Base-by-base conservation (phyloP, 345 rosid species). In the Erodium maritimum region DNA sequence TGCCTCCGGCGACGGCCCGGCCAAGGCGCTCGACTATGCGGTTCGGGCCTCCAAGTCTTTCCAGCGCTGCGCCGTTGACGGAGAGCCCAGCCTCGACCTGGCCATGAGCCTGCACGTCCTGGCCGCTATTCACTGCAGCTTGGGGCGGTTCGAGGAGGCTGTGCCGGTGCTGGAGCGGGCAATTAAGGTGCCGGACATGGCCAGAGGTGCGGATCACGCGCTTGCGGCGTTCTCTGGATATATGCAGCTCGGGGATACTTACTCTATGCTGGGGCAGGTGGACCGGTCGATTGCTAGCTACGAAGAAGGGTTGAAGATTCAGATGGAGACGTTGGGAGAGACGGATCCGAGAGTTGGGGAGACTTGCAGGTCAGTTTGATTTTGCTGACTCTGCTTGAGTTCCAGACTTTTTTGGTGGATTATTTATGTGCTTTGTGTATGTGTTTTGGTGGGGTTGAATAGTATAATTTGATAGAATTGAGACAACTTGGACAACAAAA, bases 261-360 rank as follows among this genome's bases (percentile, higher is more conserved):
- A 80, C 57, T 90, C 99, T 0, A 94, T 94, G 99, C 76, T 94
- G n/a, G 99, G 99, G 5, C 87, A 78, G 66, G 91, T 87, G 21
- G 97, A 94, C 67, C 74, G 82, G 71, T 87, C 96, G 5, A 94
- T 94, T 57, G 80, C 71, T 22, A 77, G 82, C 45, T 94, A 94
- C 45, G 97, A 87, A 57, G 83, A 90, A 50, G 99, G 99, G 50
- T 78, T 94, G 56, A 81, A 79, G 83, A 90, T 94, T 73, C 97
- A 94, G 95, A 87, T 87, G 82, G 90, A 81, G 69, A 82, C 96
- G 14, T 62, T 94, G 6, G 99, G 99, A 1, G 97, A 94, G 53
- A 86, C 86, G 0, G 99, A 94, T 84, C 86, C 97, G 17, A 74
- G 99, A 62, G 99, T 94, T 51, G 97, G 95, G 42, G 99, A 94